Evolutionary conservation across 2,329 filamentous ascomycete genomes (phyloP).

Genomic region (Setomelanomma holmii): DNA sequence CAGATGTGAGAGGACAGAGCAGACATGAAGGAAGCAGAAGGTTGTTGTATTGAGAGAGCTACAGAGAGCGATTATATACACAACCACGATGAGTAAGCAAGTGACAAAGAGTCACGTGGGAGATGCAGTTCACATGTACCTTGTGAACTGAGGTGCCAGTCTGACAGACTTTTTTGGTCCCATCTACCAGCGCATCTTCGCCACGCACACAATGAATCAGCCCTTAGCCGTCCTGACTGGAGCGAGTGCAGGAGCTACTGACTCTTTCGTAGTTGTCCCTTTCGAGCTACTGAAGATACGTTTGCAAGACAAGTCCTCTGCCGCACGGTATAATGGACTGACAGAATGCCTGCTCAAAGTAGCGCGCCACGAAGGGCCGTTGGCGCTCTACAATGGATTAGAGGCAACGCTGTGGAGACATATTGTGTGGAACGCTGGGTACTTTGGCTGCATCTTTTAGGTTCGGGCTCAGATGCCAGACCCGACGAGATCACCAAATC

Average conservation of each 20-base stretch:
- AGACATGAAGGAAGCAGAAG: no score
- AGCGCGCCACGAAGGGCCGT: conserved; percentile 30
- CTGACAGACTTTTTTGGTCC: no score
- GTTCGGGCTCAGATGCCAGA: conserved; percentile 32
- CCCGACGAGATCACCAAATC: conserved; percentile 18
- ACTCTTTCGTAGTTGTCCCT: conserved; percentile 41
- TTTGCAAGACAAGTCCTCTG: conserved; percentile 36
- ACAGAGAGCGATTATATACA: no score
- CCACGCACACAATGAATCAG: conserved; percentile 27
- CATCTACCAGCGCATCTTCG: conserved; percentile 34
- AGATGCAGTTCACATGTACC: no score
- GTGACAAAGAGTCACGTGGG: no score
- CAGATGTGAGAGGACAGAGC: no score
- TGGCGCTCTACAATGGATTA: conserved; percentile 41
- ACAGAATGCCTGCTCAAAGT: conserved; percentile 38
- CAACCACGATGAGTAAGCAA: no score
- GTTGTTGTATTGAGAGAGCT: no score
- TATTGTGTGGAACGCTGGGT: conserved; percentile 43
- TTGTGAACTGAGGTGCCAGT: no score
- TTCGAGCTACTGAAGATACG: conserved; percentile 42
- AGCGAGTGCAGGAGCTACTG: conserved; percentile 37
- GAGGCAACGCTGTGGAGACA: conserved; percentile 42
- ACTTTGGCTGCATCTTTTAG: conserved; percentile 43
- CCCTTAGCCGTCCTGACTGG: conserved; percentile 37
- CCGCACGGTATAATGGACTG: conserved; percentile 34